Evolutionary conservation across 176 grass and related monocot species (phyloP).

Genomic region (Lolium multiflorum): DNA sequence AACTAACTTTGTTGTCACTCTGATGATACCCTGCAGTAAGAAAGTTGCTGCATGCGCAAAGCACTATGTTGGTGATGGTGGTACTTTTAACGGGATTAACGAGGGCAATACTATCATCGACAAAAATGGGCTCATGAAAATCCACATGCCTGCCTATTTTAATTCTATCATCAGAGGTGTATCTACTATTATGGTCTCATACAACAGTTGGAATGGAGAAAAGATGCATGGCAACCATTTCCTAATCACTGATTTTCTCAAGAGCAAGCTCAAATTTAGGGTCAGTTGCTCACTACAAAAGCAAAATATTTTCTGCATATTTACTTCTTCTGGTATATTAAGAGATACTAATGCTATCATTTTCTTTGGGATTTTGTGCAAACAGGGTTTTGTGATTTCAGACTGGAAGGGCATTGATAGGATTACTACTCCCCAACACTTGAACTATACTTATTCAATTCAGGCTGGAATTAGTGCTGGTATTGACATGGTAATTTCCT

Average conservation of each 20-base stretch:
- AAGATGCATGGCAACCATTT: slow-evolving; percentile 79
- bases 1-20: not conserved
- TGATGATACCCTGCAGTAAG: slow-evolving; percentile 43
- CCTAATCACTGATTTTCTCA: slow-evolving; percentile 72
- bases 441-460: slow-evolving; percentile 73
- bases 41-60: slow-evolving; percentile 77
- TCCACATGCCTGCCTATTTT: slow-evolving; percentile 79
- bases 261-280: slow-evolving; percentile 77
- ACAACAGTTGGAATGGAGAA: slow-evolving; percentile 69
- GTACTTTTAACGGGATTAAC: slow-evolving; percentile 64
- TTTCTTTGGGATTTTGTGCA: not conserved
- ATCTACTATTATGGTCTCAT: slow-evolving; percentile 77
- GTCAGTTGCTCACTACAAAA: slow-evolving; percentile 42
- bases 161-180: slow-evolving; percentile 38
- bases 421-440: slow-evolving; percentile 52
- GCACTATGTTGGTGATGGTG: slow-evolving; percentile 81
- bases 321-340: slow-evolving; percentile 8
- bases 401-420: slow-evolving; percentile 77
- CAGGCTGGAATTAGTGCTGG: slow-evolving; percentile 64
- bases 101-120: slow-evolving; percentile 70
- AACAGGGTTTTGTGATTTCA: slow-evolving; percentile 75
- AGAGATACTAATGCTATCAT: not conserved
- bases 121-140: slow-evolving; percentile 50
- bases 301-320: not conserved
- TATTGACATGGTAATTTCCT: slow-evolving; percentile 62